Evolutionary conservation across 2,329 filamentous ascomycete species (phyloP).

Genomic region (Hypomyces perniciosus): DNA sequence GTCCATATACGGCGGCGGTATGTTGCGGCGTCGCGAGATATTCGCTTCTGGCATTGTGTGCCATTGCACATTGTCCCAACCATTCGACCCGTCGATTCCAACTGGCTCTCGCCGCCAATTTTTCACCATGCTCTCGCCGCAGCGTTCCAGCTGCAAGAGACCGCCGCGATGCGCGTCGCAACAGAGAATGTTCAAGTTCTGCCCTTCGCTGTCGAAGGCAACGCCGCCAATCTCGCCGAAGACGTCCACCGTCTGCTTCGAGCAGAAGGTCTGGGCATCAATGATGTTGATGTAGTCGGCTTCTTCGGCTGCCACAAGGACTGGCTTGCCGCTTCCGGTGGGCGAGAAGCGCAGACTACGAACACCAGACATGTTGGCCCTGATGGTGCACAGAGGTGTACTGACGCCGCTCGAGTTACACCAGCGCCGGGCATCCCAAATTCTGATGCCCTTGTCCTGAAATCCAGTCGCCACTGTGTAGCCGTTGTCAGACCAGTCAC

Average conservation of each 20-base stretch:
- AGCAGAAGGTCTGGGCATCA: constrained; percentile 56
- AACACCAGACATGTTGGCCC: constrained; percentile 61
- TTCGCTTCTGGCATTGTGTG: neutral
- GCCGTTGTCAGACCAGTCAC: constrained; percentile 73
- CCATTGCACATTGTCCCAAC: constrained; percentile 7
- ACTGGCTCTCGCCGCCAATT: constrained; percentile 7
- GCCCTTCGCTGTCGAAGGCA: constrained; percentile 59
- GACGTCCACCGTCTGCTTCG: constrained; percentile 65
- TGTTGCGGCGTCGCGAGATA: neutral
- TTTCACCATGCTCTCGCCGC: constrained; percentile 22
- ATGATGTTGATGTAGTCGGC: constrained; percentile 68
- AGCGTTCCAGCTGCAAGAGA: constrained; percentile 54
- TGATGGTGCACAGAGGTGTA: constrained; percentile 47
- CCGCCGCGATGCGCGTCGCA: constrained; percentile 62
- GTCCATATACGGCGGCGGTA: constrained; percentile 13
- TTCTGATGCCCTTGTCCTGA: constrained; percentile 65
- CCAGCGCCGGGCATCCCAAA: constrained; percentile 74
- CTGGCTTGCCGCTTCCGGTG: constrained; percentile 57
- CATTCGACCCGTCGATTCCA: neutral
- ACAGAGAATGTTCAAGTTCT: constrained; percentile 62
- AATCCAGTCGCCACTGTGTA: constrained; percentile 70
- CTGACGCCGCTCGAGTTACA: constrained; percentile 43
- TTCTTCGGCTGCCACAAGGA: constrained; percentile 69
- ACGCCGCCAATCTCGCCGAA: constrained; percentile 71
- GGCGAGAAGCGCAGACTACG: constrained; percentile 68